Conservation (phyloP, 176 grass and related monocot species). For the Raddia distichophylla region DNA sequence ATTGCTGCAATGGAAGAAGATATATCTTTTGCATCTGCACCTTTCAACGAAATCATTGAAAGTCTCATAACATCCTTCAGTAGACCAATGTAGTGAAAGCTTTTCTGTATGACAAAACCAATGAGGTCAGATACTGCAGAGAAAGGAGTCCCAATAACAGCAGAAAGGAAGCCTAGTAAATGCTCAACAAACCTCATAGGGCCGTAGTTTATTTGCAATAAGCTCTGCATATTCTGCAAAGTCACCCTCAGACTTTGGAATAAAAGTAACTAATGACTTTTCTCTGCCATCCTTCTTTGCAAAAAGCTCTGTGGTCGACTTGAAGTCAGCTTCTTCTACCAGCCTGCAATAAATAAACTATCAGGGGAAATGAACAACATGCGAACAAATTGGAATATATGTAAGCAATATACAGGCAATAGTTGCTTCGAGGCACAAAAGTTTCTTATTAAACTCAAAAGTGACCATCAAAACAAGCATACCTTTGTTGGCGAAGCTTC, state of each 20-base stretch:
- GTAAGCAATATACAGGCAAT: neutral
- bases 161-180: neutral
- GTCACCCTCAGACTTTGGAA: slow-evolving; percentile 80
- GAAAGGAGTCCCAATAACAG: neutral
- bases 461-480: neutral
- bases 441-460: neutral
- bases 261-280: slow-evolving; percentile 78
- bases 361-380: neutral
- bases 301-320: slow-evolving; percentile 82
- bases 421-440: neutral
- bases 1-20: slow-evolving; percentile 79
- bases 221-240: slow-evolving; percentile 80
- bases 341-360: slow-evolving; percentile 53
- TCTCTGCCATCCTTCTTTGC: slow-evolving; percentile 62
- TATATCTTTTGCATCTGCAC: slow-evolving; percentile 81
- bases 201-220: slow-evolving; percentile 69
- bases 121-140: slow-evolving; percentile 6
- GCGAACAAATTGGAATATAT: neutral
- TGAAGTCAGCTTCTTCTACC: slow-evolving; percentile 88
- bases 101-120: slow-evolving; percentile 63
- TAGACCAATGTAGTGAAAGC: slow-evolving; percentile 79
- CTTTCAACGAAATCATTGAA: slow-evolving; percentile 67
- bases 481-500: slow-evolving; percentile 93
- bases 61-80: slow-evolving; percentile 78
- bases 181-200: slow-evolving; percentile 61